These are phyloP conservation scores for Pseudocercospora pini-densiflorae DNA, from an alignment of 2,329 filamentous ascomycete species.

Conservation along the genomic window DNA sequence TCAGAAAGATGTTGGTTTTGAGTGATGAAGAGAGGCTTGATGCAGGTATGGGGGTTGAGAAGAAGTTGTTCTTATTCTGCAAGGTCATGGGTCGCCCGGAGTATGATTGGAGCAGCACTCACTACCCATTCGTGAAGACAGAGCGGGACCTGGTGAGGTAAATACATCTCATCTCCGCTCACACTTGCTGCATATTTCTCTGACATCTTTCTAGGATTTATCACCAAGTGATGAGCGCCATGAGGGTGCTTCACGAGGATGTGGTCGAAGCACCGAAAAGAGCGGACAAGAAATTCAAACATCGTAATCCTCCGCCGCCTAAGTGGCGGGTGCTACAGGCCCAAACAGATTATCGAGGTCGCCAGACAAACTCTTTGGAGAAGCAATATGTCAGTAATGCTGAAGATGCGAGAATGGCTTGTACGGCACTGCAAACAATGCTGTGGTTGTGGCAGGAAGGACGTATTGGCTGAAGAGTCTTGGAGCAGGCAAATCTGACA, in stretches of 20 bases:
- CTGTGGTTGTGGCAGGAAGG: neutral
- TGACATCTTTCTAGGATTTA: neutral
- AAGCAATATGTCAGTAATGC: constrained; percentile 4
- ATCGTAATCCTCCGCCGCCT: neutral
- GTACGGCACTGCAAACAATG: constrained; percentile 8
- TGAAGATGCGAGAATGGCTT: constrained; percentile 5
- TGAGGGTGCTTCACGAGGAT: constrained; percentile 8
- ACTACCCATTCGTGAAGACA: neutral
- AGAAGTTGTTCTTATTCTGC: neutral
- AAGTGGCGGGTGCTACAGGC: constrained; percentile 1
- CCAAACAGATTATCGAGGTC: neutral
- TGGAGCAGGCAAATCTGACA: neutral
- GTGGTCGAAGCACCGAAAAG: constrained; percentile 1
- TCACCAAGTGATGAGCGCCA: constrained; percentile 8
- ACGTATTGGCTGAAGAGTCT: neutral
- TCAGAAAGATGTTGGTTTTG: neutral
- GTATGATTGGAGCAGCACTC: neutral
- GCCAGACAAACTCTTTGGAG: neutral
- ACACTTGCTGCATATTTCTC: neutral
- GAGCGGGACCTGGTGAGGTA: neutral
- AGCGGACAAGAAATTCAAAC: constrained; percentile 12
- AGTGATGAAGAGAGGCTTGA: neutral
- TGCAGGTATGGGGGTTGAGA: neutral
- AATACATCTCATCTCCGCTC: neutral
- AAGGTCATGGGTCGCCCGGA: neutral